Conservation (phyloP, 768 basidiomycete genomes). For the Lactifluus pinguis region DNA sequence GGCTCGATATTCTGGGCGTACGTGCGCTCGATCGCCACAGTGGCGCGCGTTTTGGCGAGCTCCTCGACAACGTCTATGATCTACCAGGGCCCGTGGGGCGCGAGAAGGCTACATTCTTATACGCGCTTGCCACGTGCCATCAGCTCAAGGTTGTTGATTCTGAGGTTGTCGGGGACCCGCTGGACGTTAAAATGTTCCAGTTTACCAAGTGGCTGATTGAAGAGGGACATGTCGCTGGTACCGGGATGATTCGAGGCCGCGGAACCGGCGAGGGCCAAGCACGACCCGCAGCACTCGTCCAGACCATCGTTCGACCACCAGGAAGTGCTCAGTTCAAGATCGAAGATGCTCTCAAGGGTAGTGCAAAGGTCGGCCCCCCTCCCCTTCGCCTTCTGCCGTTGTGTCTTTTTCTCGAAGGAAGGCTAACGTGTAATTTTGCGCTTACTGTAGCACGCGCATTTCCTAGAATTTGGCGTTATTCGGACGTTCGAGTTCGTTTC, state of each 20-base stretch:
- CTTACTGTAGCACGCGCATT: slow-evolving; percentile 74
- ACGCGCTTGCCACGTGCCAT: slow-evolving; percentile 94
- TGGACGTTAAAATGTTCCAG: slow-evolving; percentile 97
- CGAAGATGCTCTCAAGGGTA: slow-evolving; percentile 87
- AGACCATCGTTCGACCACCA: slow-evolving; percentile 92
- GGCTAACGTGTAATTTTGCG: slow-evolving; percentile 3
- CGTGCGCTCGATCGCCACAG: slow-evolving; percentile 66
- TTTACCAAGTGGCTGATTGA: slow-evolving; percentile 96
- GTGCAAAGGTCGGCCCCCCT: slow-evolving; percentile 50
- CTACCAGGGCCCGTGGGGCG: slow-evolving; percentile 47
- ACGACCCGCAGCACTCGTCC: slow-evolving; percentile 79
- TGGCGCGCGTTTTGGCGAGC: slow-evolving; percentile 71
- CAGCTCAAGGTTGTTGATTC: slow-evolving; percentile 86
- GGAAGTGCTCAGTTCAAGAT: slow-evolving; percentile 85
- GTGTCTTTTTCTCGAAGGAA: slow-evolving; percentile 1
- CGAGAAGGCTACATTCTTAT: slow-evolving; percentile 76
- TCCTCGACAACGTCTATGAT: slow-evolving; percentile 79
- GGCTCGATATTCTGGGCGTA: slow-evolving; percentile 92
- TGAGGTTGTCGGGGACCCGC: slow-evolving; percentile 85
- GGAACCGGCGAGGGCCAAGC: slow-evolving; percentile 42
- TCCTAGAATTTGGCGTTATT: slow-evolving; percentile 93
- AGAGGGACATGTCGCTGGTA: slow-evolving; percentile 71
- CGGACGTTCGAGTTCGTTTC: slow-evolving; percentile 96
- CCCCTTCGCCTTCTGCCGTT: not conserved
- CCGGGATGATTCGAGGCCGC: slow-evolving; percentile 59